phyloP scores from a whole-genome alignment of 2,329 filamentous ascomycete genomes.

The Fusarium chlamydosporum region DNA sequence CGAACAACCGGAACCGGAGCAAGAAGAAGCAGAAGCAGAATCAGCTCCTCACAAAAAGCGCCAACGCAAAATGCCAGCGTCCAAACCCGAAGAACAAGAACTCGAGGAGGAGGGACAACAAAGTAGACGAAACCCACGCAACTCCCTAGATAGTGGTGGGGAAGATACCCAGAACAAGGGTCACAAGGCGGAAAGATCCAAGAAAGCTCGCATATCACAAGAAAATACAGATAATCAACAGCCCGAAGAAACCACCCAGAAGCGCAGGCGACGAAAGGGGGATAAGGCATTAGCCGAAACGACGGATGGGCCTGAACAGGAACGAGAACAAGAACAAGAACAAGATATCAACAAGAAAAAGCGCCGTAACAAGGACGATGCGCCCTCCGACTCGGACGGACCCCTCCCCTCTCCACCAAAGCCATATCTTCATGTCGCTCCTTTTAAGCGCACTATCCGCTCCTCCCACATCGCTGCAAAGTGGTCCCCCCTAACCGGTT shows the following conservation, averaged over 20 bases:
- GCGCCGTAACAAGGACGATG: conserved; percentile 38
- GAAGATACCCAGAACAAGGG: conserved; percentile 40
- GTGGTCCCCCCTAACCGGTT: conserved; percentile 71
- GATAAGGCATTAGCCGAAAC: conserved; percentile 17
- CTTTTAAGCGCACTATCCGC: conserved; percentile 68
- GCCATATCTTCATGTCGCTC: conserved; percentile 65
- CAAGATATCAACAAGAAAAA: conserved; percentile 23
- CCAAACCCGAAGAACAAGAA: not conserved
- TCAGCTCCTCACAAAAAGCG: conserved; percentile 34
- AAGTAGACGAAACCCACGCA: conserved; percentile 34
- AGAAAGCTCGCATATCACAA: conserved; percentile 17
- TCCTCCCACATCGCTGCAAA: conserved; percentile 76
- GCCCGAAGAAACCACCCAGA: conserved; percentile 30
- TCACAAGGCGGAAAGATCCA: conserved; percentile 23
- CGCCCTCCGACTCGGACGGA: conserved; percentile 39
- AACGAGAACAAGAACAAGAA: conserved; percentile 20
- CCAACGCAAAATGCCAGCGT: conserved; percentile 18
- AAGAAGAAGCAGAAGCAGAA: conserved; percentile 28
- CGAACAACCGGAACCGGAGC: conserved; percentile 25
- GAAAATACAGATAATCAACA: conserved; percentile 25
- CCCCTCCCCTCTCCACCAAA: conserved; percentile 51
- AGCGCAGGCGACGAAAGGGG: conserved; percentile 31
- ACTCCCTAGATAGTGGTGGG: conserved; percentile 35
- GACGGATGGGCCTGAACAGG: not conserved
- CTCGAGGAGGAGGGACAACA: conserved; percentile 22